A percentile compares a stretch with the other conserved stretches of the same genome.
Evolutionary conservation across 768 basidiomycete species (phyloP).

Genomic region (Dioszegia hungarica): DNA sequence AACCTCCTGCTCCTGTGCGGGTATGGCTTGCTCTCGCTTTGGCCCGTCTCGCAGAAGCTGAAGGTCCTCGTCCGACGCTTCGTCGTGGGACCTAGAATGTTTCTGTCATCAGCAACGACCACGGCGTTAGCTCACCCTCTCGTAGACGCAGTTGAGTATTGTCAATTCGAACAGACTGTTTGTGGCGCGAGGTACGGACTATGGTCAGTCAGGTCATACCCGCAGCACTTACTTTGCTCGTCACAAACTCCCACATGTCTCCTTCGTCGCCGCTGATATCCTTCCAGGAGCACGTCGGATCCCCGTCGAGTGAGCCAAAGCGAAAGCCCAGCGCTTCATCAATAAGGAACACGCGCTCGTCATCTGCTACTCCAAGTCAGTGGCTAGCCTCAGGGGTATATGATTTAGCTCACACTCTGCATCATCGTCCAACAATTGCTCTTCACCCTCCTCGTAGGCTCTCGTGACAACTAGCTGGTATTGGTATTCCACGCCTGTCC

Average conservation of each 20-base stretch:
- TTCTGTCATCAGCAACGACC: constrained; percentile 55
- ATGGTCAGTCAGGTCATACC: neutral
- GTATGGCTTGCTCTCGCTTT: neutral
- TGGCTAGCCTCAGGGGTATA: constrained; percentile 21
- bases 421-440: constrained; percentile 88
- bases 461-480: constrained; percentile 88
- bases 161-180: constrained; percentile 86
- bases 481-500: constrained; percentile 65
- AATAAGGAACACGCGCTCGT: constrained; percentile 87
- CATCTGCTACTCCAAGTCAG: constrained; percentile 66
- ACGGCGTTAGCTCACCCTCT: constrained; percentile 50
- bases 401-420: constrained; percentile 52
- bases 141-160: constrained; percentile 94
- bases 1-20: neutral
- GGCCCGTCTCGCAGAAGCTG: constrained; percentile 58
- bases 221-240: constrained; percentile 42
- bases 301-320: constrained; percentile 62
- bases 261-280: constrained; percentile 82
- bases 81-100: constrained; percentile 67
- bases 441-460: constrained; percentile 95
- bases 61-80: constrained; percentile 62
- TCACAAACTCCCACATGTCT: constrained; percentile 87
- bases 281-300: constrained; percentile 82
- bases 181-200: constrained; percentile 64
- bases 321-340: constrained; percentile 85